A percentile compares a stretch with the other conserved stretches of the same genome.
Conservation (phyloP, 805 yeast genomes). For the Candida corydali region DNA sequence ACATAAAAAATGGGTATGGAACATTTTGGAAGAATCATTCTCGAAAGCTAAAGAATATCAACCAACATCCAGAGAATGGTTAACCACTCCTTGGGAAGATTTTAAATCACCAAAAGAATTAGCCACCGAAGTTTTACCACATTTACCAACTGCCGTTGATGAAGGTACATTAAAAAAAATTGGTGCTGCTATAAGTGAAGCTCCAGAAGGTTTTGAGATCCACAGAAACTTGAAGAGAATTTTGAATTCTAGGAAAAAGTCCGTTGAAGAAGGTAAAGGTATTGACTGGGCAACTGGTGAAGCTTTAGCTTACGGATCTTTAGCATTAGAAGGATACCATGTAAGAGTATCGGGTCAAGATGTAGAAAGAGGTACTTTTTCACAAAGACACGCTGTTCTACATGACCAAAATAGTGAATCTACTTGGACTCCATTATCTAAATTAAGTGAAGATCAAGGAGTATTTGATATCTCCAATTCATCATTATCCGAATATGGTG, state of each 20-base stretch:
- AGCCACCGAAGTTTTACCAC: slow-evolving; percentile 93
- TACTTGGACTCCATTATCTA: slow-evolving; percentile 80
- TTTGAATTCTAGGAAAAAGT: slow-evolving; percentile 78
- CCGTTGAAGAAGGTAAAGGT: slow-evolving; percentile 84
- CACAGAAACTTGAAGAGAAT: slow-evolving; percentile 97
- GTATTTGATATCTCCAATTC: slow-evolving; percentile 89
- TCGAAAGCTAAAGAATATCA: slow-evolving; percentile 81
- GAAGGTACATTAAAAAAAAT: slow-evolving; percentile 68
- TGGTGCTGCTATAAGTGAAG: slow-evolving; percentile 73
- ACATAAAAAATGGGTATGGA: slow-evolving; percentile 98
- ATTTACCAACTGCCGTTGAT: slow-evolving; percentile 88
- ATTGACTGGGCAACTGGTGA: slow-evolving; percentile 99
- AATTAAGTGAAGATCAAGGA: slow-evolving; percentile 76
- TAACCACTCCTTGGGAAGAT: slow-evolving; percentile 98
- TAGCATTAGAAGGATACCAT: slow-evolving; percentile 89
- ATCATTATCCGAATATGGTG: slow-evolving; percentile 97
- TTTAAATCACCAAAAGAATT: slow-evolving; percentile 97
- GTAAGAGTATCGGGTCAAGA: slow-evolving; percentile 99
- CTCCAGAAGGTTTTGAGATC: slow-evolving; percentile 83
- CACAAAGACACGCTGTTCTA: slow-evolving; percentile 97
- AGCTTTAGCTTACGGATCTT: slow-evolving; percentile 94
- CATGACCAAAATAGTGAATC: slow-evolving; percentile 91
- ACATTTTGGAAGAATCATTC: slow-evolving; percentile 85
- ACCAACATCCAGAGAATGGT: slow-evolving; percentile 95
- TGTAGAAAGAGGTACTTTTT: slow-evolving; percentile 99